These are phyloP conservation scores for Marsdenia floribunda DNA, from an alignment of 257 asterid species.

Conservation along the genomic window DNA sequence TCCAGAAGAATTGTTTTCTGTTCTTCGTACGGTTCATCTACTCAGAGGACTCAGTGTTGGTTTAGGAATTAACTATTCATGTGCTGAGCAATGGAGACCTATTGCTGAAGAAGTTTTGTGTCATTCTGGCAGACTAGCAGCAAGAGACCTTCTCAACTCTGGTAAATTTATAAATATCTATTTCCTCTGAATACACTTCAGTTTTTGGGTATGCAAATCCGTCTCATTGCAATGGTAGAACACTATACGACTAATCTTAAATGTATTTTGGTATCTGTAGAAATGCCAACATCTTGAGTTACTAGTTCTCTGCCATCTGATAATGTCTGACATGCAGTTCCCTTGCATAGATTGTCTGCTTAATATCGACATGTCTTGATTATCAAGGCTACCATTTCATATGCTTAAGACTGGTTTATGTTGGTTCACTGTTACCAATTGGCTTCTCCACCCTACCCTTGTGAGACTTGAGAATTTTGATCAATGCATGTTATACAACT, in stretches of 20 bases:
- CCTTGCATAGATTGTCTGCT: neutral
- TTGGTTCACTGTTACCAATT: neutral
- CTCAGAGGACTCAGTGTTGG: conserved; percentile 97
- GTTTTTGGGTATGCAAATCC: neutral
- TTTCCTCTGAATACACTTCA: neutral
- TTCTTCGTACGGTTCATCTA: conserved; percentile 88
- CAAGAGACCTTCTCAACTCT: conserved; percentile 31
- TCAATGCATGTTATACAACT: neutral
- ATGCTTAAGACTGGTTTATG: neutral
- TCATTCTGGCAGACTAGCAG: conserved; percentile 60
- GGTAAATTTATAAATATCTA: neutral
- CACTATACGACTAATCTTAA: neutral
- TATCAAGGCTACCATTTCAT: neutral
- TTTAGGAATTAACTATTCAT: conserved; percentile 83
- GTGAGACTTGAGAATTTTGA: neutral
- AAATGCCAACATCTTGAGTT: neutral
- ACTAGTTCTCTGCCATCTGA: neutral
- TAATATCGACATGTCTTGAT: neutral
- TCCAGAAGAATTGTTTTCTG: conserved; percentile 95
- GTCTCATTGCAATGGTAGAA: neutral
- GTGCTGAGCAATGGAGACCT: conserved; percentile 96
- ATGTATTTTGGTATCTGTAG: neutral
- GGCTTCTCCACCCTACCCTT: neutral
- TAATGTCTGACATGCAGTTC: neutral
- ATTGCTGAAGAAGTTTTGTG: conserved; percentile 85